Evolutionary conservation across 768 basidiomycete genomes (phyloP).

Genomic region (Exidia glandulosa): DNA sequence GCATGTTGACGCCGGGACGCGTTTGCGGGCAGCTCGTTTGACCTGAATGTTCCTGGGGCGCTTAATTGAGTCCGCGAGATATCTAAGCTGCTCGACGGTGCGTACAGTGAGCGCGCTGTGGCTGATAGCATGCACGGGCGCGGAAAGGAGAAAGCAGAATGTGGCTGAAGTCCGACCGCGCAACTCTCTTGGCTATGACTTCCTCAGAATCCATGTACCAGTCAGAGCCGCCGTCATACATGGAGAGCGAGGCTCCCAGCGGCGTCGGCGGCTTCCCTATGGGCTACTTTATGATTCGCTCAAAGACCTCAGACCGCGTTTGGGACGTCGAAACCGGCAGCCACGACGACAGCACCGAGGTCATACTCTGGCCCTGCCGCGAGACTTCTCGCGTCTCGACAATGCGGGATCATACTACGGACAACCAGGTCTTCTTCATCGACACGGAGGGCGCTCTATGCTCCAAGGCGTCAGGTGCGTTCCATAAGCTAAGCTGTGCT

Average conservation of each 20-base stretch:
- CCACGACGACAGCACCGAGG: conserved; percentile 48
- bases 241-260: background rate
- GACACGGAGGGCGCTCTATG: conserved; percentile 68
- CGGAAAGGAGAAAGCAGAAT: background rate
- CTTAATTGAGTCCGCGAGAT: background rate
- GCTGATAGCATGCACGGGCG: background rate
- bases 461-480: conserved; percentile 43
- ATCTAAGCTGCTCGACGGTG: background rate
- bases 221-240: background rate
- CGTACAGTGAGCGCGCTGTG: background rate
- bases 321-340: conserved; percentile 46
- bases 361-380: conserved; percentile 61
- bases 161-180: background rate
- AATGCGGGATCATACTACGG: conserved; percentile 43
- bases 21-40: background rate
- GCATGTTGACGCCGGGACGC: background rate
- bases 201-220: background rate
- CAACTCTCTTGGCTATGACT: background rate
- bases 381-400: conserved; percentile 54
- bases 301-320: conserved; percentile 39
- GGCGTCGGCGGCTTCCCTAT: conserved; percentile 16
- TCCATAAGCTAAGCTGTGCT: background rate
- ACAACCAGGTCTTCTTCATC: conserved; percentile 81
- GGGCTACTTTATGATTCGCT: conserved; percentile 57
- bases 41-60: background rate